Evolutionary conservation across 306 rosid genomes (phyloP), one percentile per base, ranked within the genome.

Genomic region (Sicyos baderoa): DNA sequence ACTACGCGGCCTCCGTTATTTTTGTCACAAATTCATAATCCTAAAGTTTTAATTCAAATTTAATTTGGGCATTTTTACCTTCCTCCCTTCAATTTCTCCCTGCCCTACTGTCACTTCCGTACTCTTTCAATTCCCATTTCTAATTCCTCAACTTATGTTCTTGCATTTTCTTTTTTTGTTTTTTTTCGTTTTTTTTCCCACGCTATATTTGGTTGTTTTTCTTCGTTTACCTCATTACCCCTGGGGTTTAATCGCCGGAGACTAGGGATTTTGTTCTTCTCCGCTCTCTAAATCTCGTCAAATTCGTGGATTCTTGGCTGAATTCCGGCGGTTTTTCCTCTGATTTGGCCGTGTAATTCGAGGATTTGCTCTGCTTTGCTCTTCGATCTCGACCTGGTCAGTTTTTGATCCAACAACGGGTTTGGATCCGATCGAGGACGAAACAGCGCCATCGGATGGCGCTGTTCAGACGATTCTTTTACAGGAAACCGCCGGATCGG

Each of bases 381-480:
- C 45, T 45, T 67, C 72, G 25, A 67, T 67, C 25, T 67, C 25
- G 72, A 67, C 27, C 57, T 67, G 57, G 57, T 67, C 25, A 67
- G 72, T 72, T 84, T 64, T 83, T 55, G 37, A 71, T 79, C 68
- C 35, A 77, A 77, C 79, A 61, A 73, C 73, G 86, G 96, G 83
- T 88, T 88, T 94, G 99, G 99, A 94, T 90, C 94, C 80, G 79
- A 82, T 88, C 93, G 75, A 78, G 80, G 90, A 76, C 81, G 90
- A 80, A 93, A 88, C 97, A 93, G 99, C 99, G 99, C 97, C 97
- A 85, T 84, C 89, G 6, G 73, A 94, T 94, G 99, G 99, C 97
- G 97, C 99, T 94, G 97, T 94, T 94, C 88, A 84, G 97, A 84
- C 78, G 96, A 69, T 88, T 94, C 75, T 94, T 94, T 71, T 90